A percentile compares a stretch with the other conserved stretches of the same genome.
Evolutionary conservation across 257 asterid species (phyloP).

Genomic region (Gentiana macrophylla): DNA sequence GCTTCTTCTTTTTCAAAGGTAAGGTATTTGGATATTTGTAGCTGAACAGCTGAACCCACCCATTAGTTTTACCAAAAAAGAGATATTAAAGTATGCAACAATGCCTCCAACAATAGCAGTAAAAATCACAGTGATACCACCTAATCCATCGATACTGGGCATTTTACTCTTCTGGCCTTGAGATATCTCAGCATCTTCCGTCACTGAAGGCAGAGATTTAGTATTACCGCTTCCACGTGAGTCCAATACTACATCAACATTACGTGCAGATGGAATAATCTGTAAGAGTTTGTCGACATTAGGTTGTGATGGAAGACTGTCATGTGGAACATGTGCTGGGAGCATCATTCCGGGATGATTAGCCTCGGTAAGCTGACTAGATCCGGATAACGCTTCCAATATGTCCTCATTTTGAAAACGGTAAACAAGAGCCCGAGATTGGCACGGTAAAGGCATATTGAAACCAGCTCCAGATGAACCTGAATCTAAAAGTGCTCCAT

Average conservation of each 20-base stretch:
- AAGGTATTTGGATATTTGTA: conserved; percentile 15
- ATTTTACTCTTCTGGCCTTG: conserved; percentile 10
- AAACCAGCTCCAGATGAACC: conserved; percentile 43
- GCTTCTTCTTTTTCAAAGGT: conserved; percentile 52
- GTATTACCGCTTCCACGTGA: conserved; percentile 12
- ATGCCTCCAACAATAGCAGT: conserved; percentile 15
- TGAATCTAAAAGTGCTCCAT: conserved; percentile 25
- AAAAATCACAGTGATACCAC: conserved; percentile 14
- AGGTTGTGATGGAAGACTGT: conserved; percentile 53
- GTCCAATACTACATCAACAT: conserved; percentile 15
- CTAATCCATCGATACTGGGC: conserved; percentile 12
- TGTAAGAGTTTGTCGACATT: conserved; percentile 42
- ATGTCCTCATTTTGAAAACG: conserved; percentile 50
- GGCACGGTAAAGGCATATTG: conserved; percentile 80
- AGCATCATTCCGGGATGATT: conserved; percentile 41
- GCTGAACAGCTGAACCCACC: conserved; percentile 18
- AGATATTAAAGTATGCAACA: conserved; percentile 24
- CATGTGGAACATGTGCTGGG: conserved; percentile 27
- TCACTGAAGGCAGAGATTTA: conserved; percentile 17
- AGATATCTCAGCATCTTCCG: conserved; percentile 11
- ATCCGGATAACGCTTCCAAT: conserved; percentile 32
- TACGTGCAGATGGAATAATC: conserved; percentile 24
- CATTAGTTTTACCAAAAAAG: conserved; percentile 15
- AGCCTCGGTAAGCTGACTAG: conserved; percentile 31
- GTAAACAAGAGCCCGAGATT: conserved; percentile 63